These are phyloP conservation scores for Trametes polyzona DNA, from an alignment of 1,284 basidiomycete species.

Conservation along the genomic window DNA sequence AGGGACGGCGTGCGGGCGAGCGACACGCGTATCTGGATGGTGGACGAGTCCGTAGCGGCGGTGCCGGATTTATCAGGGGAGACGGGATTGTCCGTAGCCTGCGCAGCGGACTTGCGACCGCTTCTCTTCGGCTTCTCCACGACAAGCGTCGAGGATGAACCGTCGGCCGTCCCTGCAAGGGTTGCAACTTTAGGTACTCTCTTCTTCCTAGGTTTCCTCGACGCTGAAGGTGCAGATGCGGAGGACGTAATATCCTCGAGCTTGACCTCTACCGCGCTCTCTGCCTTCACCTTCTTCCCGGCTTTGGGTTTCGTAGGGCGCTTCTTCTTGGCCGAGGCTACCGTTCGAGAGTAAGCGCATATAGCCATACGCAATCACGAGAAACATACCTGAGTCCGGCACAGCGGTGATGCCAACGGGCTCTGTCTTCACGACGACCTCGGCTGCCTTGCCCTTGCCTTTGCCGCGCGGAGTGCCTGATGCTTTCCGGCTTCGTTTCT, in stretches of 20 bases:
- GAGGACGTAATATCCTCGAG: not conserved
- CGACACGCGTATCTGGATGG: not conserved
- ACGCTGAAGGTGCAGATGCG: not conserved
- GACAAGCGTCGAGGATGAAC: not conserved
- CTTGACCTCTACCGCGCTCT: not conserved
- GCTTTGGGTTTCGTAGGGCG: not conserved
- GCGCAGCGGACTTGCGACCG: not conserved
- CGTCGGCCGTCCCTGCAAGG: not conserved
- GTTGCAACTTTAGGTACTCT: not conserved
- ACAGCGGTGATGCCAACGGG: too few relatives aligned
- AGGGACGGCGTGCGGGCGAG: not conserved
- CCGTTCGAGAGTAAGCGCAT: not conserved
- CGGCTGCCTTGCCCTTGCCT: not conserved
- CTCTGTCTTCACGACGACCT: not conserved
- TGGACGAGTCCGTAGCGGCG: not conserved
- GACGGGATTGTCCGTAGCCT: not conserved
- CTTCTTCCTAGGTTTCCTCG: not conserved
- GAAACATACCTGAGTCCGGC: not conserved
- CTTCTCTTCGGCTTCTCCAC: not conserved
- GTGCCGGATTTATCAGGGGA: not conserved
- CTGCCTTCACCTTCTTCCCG: not conserved
- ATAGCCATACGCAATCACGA: too few relatives aligned
- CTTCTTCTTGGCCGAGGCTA: not conserved
- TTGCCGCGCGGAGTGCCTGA: not conserved
- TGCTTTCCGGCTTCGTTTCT: not conserved